phyloP scores from a whole-genome alignment of 495 filamentous ascomycete species.

The Lasiosphaeria ovina region DNA sequence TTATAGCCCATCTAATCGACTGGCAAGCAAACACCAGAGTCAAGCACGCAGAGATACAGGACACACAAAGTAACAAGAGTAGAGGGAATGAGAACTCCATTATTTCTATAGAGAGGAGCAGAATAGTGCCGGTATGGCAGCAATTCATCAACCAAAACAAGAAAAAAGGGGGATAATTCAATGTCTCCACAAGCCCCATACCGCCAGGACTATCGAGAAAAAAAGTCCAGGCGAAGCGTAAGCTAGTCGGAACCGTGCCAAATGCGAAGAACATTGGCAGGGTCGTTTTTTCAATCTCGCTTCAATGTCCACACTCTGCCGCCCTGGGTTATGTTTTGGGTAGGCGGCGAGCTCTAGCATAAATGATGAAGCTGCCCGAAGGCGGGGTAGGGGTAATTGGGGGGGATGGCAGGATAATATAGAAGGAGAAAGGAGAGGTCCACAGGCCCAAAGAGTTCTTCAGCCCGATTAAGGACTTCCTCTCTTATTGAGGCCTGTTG shows the following conservation, averaged over 20 bases:
- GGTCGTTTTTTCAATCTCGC: constrained; percentile 36
- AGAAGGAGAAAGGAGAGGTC: background rate
- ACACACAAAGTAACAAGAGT: no score
- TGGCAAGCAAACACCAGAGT: no score
- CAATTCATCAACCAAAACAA: background rate
- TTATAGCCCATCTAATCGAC: no score
- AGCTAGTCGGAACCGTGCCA: constrained; percentile 7
- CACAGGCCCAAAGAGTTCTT: no score
- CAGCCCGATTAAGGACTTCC: no score
- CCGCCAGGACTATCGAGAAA: constrained; percentile 15
- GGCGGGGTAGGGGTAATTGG: constrained; percentile 1
- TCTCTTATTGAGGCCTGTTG: no score
- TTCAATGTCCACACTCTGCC: constrained; percentile 56
- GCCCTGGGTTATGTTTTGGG: constrained; percentile 36
- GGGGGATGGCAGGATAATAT: background rate
- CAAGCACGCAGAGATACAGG: no score
- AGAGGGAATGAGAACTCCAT: no score
- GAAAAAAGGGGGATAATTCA: background rate
- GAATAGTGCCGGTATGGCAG: background rate
- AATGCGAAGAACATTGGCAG: background rate
- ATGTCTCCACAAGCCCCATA: constrained; percentile 18
- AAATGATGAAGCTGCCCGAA: constrained; percentile 36
- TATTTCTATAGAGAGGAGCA: background rate
- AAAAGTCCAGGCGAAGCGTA: constrained; percentile 16
- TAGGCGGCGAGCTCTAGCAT: constrained; percentile 54